These are phyloP conservation scores for Eragrostis curvula DNA, from an alignment of 176 grass and related monocot species.

Conservation along the genomic window DNA sequence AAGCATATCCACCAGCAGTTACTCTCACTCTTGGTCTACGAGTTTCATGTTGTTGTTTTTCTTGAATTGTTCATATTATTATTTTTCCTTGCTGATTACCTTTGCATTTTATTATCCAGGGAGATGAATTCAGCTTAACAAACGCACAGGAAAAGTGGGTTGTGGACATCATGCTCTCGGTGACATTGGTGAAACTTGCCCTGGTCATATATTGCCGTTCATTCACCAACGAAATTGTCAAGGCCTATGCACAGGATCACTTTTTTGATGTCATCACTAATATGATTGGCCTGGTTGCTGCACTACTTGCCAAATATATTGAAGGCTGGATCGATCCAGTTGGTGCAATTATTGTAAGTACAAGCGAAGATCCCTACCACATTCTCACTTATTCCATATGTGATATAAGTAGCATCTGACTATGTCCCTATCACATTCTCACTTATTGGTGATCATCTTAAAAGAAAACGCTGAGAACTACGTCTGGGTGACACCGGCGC, in stretches of 20 bases:
- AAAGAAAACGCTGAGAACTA: too few species aligned
- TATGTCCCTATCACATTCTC: background rate
- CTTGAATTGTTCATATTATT: background rate
- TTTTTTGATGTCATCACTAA: constrained; percentile 96
- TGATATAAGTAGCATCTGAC: constrained; percentile 9
- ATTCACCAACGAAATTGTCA: constrained; percentile 92
- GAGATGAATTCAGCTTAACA: constrained; percentile 82
- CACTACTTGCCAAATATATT: constrained; percentile 78
- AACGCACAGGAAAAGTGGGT: constrained; percentile 89
- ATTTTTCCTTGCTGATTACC: constrained; percentile 8
- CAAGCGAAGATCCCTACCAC: constrained; percentile 7
- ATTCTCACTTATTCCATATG: constrained; percentile 5
- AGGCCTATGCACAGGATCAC: constrained; percentile 95
- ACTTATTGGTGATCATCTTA: too few species aligned
- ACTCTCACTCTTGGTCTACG: background rate
- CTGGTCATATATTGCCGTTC: constrained; percentile 81
- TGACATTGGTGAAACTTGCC: constrained; percentile 84
- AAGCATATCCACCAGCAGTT: background rate
- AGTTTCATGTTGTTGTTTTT: background rate
- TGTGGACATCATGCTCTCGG: constrained; percentile 78
- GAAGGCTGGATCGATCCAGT: constrained; percentile 86
- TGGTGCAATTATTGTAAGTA: constrained; percentile 92
- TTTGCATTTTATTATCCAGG: constrained; percentile 44
- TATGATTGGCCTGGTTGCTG: constrained; percentile 86
- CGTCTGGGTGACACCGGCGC: background rate